Evolutionary conservation across 2,329 filamentous ascomycete genomes (phyloP), one percentile per base, ranked within the genome.

Genomic region (Podosphaera aphanis): DNA sequence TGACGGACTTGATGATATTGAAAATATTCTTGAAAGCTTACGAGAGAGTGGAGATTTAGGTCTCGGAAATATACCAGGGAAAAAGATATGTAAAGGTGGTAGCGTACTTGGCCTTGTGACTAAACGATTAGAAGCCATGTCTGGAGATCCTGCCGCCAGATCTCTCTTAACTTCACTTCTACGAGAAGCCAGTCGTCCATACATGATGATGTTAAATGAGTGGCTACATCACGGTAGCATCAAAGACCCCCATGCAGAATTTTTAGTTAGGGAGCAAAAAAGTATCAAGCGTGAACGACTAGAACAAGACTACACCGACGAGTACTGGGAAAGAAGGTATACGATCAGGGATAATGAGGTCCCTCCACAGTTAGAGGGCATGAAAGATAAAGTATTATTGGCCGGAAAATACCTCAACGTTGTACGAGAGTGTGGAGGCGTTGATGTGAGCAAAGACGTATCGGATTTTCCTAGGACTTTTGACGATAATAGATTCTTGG

Each of bases 381-480:
- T 95, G 53, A 90, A 90, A 59, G 86, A 93, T 53, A 94, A 94
- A 62, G 88, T 95, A 1, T 68, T 98, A 2, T 69, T 98, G 29
- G 90, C 90, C 16, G 90, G 90, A 35, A 98, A 98, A 61, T 98
- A 98, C 59, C 73, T 98, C 44, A 98, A 98, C 53, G 90, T 98
- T 2, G 90, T 98, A 16, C 76, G 90, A 49, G 90, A 98, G 63
- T 98, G 90, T 57, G 90, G 90, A 48, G 90, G 90, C 40, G 85
- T 95, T 40, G 86, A 95, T 61, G 78, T 93, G 47, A 90, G 82
- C 66, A 83, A 90, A 60, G 80, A 79, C 49, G 82, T 86, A 35
- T 74, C 77, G 55, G 83, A 94, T 56, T 80, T 92, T n/a, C 90
- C 90, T 1, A 74, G 74, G 42, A 90, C 83, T 4, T 93, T 98